Evolutionary conservation across 2,329 filamentous ascomycete species (phyloP).

Genomic region (Talaromyces rugulosus): DNA sequence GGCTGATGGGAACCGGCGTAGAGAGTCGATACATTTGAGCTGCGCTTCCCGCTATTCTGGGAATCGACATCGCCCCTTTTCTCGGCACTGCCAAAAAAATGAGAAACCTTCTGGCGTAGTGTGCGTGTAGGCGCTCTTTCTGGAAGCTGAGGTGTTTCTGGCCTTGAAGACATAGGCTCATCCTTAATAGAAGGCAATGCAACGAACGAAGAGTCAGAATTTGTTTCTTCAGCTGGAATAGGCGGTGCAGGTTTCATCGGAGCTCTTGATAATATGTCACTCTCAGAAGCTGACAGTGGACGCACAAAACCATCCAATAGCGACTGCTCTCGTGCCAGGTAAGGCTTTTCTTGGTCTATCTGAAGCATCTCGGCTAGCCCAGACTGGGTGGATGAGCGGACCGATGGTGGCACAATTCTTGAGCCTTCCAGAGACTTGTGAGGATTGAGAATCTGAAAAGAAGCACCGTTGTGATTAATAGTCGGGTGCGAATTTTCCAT

Average conservation of each 20-base stretch:
- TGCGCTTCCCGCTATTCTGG: not conserved
- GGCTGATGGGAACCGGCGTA: not conserved
- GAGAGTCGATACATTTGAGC: not conserved
- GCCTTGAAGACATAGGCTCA: not conserved
- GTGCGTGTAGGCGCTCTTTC: not conserved
- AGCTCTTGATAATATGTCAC: slow-evolving; percentile 4
- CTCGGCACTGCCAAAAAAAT: slow-evolving; percentile 3
- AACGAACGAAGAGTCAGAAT: slow-evolving; percentile 1
- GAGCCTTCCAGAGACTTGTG: slow-evolving; percentile 32
- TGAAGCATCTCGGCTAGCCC: slow-evolving; percentile 1
- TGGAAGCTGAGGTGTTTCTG: not conserved
- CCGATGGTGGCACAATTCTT: slow-evolving; percentile 26
- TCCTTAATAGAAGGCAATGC: slow-evolving; percentile 8
- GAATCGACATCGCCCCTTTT: not conserved
- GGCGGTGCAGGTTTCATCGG: not conserved
- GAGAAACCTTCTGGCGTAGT: slow-evolving; percentile 10
- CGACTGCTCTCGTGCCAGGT: not conserved
- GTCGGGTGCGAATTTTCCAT: slow-evolving; percentile 22
- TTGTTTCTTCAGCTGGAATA: not conserved
- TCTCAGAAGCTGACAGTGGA: slow-evolving; percentile 12
- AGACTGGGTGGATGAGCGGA: not conserved
- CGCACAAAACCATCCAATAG: slow-evolving; percentile 5
- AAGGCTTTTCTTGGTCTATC: slow-evolving; percentile 1
- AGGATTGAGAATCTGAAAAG: slow-evolving; percentile 36
- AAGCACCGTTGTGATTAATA: slow-evolving; percentile 30